Conservation (phyloP, 768 basidiomycete genomes). For the Trametes sanguinea region DNA sequence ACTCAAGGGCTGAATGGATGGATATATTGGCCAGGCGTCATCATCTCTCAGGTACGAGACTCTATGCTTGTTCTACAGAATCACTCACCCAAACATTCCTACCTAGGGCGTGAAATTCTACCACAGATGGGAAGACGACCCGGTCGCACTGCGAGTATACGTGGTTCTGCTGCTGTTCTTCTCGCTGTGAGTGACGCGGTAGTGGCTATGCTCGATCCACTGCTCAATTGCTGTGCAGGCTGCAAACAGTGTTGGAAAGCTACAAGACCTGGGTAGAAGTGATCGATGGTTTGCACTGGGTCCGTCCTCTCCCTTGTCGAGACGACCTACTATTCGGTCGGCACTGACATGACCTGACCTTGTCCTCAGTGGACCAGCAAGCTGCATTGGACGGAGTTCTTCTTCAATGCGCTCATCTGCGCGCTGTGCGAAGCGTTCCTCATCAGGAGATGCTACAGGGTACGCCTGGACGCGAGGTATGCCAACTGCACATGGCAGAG, state of each 20-base stretch:
- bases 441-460: conserved; percentile 55
- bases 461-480: conserved; percentile 14
- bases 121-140: conserved; percentile 39
- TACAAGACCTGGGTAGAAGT: conserved; percentile 34
- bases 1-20: too few relatives aligned
- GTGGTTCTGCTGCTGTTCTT: conserved; percentile 42
- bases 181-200: conserved; percentile 42
- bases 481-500: too few relatives aligned
- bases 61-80: not conserved
- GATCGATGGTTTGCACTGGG: conserved; percentile 27
- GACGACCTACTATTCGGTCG: not conserved
- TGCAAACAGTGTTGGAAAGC: conserved; percentile 29
- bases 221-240: conserved; percentile 12
- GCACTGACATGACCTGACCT: not conserved
- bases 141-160: conserved; percentile 43
- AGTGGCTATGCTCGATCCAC: not conserved
- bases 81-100: not conserved
- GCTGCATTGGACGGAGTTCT: conserved; percentile 48
- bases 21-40: conserved; percentile 17
- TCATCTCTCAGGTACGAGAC: conserved; percentile 28
- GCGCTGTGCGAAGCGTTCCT: conserved; percentile 51
- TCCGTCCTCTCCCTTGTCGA: not conserved
- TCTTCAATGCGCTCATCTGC: conserved; percentile 50
- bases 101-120: conserved; percentile 27
- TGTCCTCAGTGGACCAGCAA: conserved; percentile 34